phyloP scores from a whole-genome alignment of 768 basidiomycete species.

The Hygrocybe punicea region DNA sequence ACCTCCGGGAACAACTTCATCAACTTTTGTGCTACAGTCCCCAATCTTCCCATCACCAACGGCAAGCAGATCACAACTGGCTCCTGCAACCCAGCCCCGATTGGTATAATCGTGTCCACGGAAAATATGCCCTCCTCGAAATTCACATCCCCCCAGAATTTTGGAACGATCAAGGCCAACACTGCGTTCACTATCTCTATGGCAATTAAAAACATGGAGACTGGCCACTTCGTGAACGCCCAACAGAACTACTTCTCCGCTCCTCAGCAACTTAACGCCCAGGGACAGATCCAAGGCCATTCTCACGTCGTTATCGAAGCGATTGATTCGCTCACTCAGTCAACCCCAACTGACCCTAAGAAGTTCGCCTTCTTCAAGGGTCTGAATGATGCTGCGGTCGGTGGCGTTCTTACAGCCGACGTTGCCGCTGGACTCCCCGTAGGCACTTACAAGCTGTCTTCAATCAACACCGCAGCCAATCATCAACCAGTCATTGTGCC shows the following conservation, averaged over 20 bases:
- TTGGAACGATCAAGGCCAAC: conserved; percentile 38
- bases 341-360: conserved; percentile 45
- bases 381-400: conserved; percentile 45
- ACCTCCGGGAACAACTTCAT: conserved; percentile 65
- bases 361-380: conserved; percentile 67
- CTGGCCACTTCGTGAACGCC: conserved; percentile 54
- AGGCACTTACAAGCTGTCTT: conserved; percentile 53
- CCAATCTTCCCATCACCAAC: conserved; percentile 49
- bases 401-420: conserved; percentile 49
- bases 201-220: conserved; percentile 35
- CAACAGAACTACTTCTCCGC: conserved; percentile 47
- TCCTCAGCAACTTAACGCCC: conserved; percentile 46
- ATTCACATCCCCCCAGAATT: conserved; percentile 43
- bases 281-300: conserved; percentile 50
- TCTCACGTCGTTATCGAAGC: conserved; percentile 54
- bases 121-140: conserved; percentile 48
- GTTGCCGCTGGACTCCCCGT: conserved; percentile 51
- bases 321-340: conserved; percentile 42
- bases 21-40: conserved; percentile 49
- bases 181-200: conserved; percentile 44
- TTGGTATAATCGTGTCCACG: conserved; percentile 46
- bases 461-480: conserved; percentile 51
- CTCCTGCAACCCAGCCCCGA: conserved; percentile 53
- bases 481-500: conserved; percentile 49
- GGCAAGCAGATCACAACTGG: conserved; percentile 45